Evolutionary conservation across 176 grass and related monocot species (phyloP), one percentile per base, ranked within the genome.

Genomic region (Musa troglodytarum): DNA sequence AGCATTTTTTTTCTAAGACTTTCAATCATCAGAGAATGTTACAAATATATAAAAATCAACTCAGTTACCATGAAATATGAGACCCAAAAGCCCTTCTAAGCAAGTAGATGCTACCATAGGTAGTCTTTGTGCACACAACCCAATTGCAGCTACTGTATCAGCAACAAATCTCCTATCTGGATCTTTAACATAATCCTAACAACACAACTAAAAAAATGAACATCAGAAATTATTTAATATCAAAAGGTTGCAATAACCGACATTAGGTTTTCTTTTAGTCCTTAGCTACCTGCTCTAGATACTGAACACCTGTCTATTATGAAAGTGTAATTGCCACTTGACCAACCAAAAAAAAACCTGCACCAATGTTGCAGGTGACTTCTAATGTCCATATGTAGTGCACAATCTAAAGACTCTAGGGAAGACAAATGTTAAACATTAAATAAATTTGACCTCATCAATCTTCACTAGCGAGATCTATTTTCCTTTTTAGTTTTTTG

Each of bases 141-240:
- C 86, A 87, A 98, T 91, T 50, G 90, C 87, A 82, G 94, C 94
- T 75, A 98, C 75, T 71, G 94, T 91, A 82, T 98, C 94, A 67
- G 88, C 90, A 24, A 87, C 90, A 87, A 98, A 98, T 88, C 88
- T 93, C 82, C 94, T 98, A 86, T 98, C 81, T 1, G 84, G 88
- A 78, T 93, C 94, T 83, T 79, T 98, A 77, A 98, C 89, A 71
- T 98, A 98, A 83, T 98, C 90, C 94, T 97, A 83, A 54, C 76
- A 87, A 64, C 9, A 89, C 72, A 63, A 73, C 62, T 43, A 84
- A 75, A 80, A 51, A 77, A 86, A 52, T 71, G 24, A 50, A 50
- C 74, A 77, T 16, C 72, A 84, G 49, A 72, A 74, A 82, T 16
- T 52, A 58, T 69, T 75, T 75, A 76, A 63, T 56, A 68, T 14